Conservation (phyloP, 2,329 filamentous ascomycete species). For the Neonectria sp. region DNA sequence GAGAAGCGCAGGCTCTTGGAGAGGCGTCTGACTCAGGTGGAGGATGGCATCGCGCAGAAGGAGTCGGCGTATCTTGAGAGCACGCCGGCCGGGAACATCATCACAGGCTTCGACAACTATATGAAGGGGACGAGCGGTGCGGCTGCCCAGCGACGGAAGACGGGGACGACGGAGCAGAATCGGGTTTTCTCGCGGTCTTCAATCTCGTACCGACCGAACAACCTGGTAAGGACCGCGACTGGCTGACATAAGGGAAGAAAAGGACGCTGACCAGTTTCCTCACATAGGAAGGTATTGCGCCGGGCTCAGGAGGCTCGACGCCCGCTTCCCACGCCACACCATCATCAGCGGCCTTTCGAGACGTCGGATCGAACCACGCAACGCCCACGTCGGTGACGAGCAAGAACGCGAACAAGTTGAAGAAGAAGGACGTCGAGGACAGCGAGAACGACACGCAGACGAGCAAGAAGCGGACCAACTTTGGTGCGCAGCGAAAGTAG, state of each 20-base stretch:
- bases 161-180: slow-evolving; percentile 77
- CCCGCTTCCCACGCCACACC: slow-evolving; percentile 59
- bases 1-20: slow-evolving; percentile 59
- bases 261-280: slow-evolving; percentile 23
- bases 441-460: slow-evolving; percentile 72
- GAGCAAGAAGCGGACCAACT: slow-evolving; percentile 71
- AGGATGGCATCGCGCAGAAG: slow-evolving; percentile 87
- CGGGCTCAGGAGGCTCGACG: slow-evolving; percentile 56
- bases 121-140: slow-evolving; percentile 87
- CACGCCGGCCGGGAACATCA: slow-evolving; percentile 92
- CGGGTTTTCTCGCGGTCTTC: slow-evolving; percentile 80
- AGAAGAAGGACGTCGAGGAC: slow-evolving; percentile 69
- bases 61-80: slow-evolving; percentile 93
- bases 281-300: slow-evolving; percentile 44
- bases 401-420: slow-evolving; percentile 65
- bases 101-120: slow-evolving; percentile 98
- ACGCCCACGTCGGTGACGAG: slow-evolving; percentile 69
- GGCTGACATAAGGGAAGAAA: background rate
- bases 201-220: slow-evolving; percentile 70
- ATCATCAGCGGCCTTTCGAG: slow-evolving; percentile 67
- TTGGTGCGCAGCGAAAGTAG: slow-evolving; percentile 68
- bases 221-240: slow-evolving; percentile 47
- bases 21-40: slow-evolving; percentile 61
- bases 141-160: slow-evolving; percentile 74
- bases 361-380: slow-evolving; percentile 64